These are phyloP conservation scores for Entrophospora sp. DNA, from an alignment of 192 early-diverging fungal species.

Conservation along the genomic window DNA sequence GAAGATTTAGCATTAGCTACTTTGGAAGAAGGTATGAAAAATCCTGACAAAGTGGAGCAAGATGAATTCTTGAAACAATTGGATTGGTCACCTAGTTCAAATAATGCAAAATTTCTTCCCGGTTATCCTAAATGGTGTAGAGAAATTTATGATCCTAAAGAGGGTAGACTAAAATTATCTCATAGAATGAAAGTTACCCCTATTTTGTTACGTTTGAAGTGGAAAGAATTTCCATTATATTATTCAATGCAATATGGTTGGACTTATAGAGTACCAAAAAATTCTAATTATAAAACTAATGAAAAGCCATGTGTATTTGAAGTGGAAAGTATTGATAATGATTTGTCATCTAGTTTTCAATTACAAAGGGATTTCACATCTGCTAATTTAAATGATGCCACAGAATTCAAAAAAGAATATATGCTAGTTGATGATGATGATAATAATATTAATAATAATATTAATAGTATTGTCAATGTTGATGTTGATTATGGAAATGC, in stretches of 20 bases:
- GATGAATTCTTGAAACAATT: conserved; percentile 80
- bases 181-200: conserved; percentile 67
- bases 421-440: conserved; percentile 7
- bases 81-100: conserved; percentile 57
- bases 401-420: too few species aligned
- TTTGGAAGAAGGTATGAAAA: conserved; percentile 23
- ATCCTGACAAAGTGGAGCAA: conserved; percentile 23
- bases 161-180: conserved; percentile 52
- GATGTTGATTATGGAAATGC: too few species aligned
- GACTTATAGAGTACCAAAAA: conserved; percentile 64
- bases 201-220: conserved; percentile 72
- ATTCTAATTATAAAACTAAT: conserved; percentile 25
- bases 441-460: not conserved
- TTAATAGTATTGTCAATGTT: too few species aligned
- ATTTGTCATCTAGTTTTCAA: too few species aligned
- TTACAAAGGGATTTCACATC: too few species aligned
- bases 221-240: conserved; percentile 74
- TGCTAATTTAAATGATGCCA: too few species aligned
- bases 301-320: conserved; percentile 21
- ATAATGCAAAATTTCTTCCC: conserved; percentile 36
- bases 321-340: too few species aligned
- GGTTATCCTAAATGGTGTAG: conserved; percentile 76
- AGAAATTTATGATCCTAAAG: conserved; percentile 60
- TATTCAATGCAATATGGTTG: conserved; percentile 63
- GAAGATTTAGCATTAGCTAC: conserved; percentile 36